Base-by-base conservation (phyloP, 2,329 filamentous ascomycete genomes). In the Rhinocladiella similis region DNA sequence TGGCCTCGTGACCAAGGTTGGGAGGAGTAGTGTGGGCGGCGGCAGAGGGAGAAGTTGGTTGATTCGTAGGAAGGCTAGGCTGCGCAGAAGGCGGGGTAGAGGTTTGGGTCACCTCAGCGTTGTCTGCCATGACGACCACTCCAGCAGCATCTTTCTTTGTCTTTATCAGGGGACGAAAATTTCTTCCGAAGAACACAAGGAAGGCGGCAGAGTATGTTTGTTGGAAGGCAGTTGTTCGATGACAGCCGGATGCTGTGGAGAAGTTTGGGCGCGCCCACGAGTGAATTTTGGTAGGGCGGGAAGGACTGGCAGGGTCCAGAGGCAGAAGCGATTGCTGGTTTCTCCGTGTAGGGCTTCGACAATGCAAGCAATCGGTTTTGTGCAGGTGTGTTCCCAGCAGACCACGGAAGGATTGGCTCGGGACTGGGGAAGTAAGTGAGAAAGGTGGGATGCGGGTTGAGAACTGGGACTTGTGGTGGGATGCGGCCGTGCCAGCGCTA, bases 1-100 rank as follows among this genome's bases (percentile, higher is more conserved):
- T 70, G 55, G 60, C 67, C 70, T 77, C 76, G 71, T 77, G 75
- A 74, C 71, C 69, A 50, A 51, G 51, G 51, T 47, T 42, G 36
- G 38, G 6, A 41, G 38, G 38, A 41, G 51, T 49, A 53, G 53
- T 13, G 47, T 53, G 35, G 39, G 53, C 36, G 29, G 43, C 41
- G 29, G 47, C 42, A 41, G 57, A n/a, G 43, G 56, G 39, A 33
- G 47, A 48, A 50, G 43, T n/a, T 46, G 48, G 50, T 48, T 49
- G 57, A 54, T 50, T 46, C 29, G 53, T 38, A 47, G 49, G 53
- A 47, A 41, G 14, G 18, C 45, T 48, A 20, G 53, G 47, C 29
- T 55, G 53, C 33, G 46, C 53, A 38, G 51, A 27, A 39, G 52
- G 56, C 43, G 52, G 57, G 51, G 53, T 57, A 41, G 47, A 47